phyloP scores from a whole-genome alignment of 352 stramenopile species.

The Pythium aphanidermatum region DNA sequence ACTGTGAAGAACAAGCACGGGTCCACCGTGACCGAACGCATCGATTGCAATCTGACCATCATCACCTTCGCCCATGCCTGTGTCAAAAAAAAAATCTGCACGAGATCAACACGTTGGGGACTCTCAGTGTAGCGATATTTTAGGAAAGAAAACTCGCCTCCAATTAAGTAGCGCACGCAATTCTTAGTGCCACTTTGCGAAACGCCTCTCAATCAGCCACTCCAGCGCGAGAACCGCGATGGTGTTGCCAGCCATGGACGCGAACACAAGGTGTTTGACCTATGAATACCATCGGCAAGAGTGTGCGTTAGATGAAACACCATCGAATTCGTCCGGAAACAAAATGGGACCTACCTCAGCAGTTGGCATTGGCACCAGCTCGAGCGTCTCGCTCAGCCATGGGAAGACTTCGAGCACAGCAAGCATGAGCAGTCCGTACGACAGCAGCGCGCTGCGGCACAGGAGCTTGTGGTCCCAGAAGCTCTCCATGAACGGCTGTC shows the following conservation, averaged over 20 bases:
- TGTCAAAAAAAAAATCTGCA: no score
- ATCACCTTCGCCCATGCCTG: no score
- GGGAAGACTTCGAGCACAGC: slow-evolving; percentile 27
- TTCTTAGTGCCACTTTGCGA: no score
- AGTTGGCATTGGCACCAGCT: slow-evolving; percentile 33
- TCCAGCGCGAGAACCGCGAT: slow-evolving; percentile 45
- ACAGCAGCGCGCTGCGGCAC: slow-evolving; percentile 22
- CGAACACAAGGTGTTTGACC: slow-evolving; percentile 35
- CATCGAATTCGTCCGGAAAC: not conserved
- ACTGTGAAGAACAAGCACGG: no score
- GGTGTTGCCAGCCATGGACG: slow-evolving; percentile 51
- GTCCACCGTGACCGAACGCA: no score
- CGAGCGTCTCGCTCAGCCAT: slow-evolving; percentile 27
- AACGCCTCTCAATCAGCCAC: slow-evolving; percentile 21
- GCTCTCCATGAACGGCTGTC: slow-evolving; percentile 47
- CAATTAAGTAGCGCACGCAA: no score
- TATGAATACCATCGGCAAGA: slow-evolving; percentile 7
- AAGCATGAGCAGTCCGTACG: slow-evolving; percentile 24
- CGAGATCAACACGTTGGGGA: no score
- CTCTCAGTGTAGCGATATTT: no score
- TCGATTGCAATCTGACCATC: no score
- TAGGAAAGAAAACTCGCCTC: no score
- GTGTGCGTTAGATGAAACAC: slow-evolving; percentile 3
- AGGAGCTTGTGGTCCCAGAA: slow-evolving; percentile 38
- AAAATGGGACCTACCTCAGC: slow-evolving; percentile 30